Base-by-base conservation (phyloP, 2,329 filamentous ascomycete genomes). In the Thielaviopsis populi region DNA sequence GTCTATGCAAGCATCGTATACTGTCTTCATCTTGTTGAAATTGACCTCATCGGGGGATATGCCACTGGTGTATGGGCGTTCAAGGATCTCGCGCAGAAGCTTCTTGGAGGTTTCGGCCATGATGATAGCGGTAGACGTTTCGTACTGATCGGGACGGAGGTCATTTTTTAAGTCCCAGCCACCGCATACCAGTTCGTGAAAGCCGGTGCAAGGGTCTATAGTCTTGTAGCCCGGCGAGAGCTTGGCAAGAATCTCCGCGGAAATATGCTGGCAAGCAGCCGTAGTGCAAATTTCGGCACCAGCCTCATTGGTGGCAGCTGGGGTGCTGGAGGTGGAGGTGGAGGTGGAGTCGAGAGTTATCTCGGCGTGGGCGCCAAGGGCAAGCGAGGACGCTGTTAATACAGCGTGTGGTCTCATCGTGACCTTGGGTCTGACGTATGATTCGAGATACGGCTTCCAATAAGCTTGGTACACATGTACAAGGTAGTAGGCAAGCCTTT, bases 121-220 rank as follows among this genome's bases (percentile, higher is more conserved):
- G 66, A 82, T 76, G 1, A 79, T 82, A 30, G 79, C 79, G 1
- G 84, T 82, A 66, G 84, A 86, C 37, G 79, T 78, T 68, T 80
- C 78, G 41, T 80, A 78, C 67, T 84, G 81, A 69, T 88, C 86
- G 2, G 82, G 74, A 1, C 85, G 80, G 65, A 88, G 78, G 69
- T 87, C 84, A 73, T 88, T 80, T 11, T 76, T 77, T 22, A 82
- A 76, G 63, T 79, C 76, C 80, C 85, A 89, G 10, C 85, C 85
- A 64, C 83, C 84, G 68, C 86, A 88, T 22, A 83, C 83, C 63
- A 84, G 79, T 70, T 84, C 76, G 66, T 87, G 83, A 65, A 89
- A 89, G 69, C 88, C 74, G n/a, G 77, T 79, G 69, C 86, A 89
- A 1, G 86, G 81, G 70, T 89, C 84, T 43, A 89, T 75, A 1